These are phyloP conservation scores for Rusavskia elegans DNA, from an alignment of 495 filamentous ascomycete genomes.

Conservation along the genomic window DNA sequence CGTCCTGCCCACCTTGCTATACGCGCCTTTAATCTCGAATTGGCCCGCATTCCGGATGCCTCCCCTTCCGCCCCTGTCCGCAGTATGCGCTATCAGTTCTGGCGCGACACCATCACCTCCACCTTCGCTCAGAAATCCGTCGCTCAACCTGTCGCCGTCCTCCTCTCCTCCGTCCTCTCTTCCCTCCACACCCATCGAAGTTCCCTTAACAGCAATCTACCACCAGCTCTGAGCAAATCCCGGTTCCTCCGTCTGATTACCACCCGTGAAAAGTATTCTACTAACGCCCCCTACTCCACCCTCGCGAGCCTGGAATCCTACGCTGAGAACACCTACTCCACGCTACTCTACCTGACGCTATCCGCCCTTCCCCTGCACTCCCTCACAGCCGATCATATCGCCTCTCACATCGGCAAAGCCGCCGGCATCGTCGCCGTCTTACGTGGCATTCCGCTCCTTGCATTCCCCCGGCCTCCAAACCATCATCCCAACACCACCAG, in stretches of 20 bases:
- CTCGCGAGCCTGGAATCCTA: slow-evolving; percentile 68
- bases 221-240: slow-evolving; percentile 51
- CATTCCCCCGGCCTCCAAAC: slow-evolving; percentile 52
- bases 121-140: slow-evolving; percentile 60
- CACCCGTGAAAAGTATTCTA: slow-evolving; percentile 67
- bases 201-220: slow-evolving; percentile 20
- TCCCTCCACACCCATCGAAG: slow-evolving; percentile 29
- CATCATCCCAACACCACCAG: slow-evolving; percentile 31
- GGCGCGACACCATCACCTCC: slow-evolving; percentile 67
- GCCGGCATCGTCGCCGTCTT: slow-evolving; percentile 73
- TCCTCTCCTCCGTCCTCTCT: slow-evolving; percentile 54
- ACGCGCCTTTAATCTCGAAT: slow-evolving; percentile 81
- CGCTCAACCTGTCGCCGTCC: slow-evolving; percentile 78
- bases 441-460: slow-evolving; percentile 68
- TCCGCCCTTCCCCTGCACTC: slow-evolving; percentile 59
- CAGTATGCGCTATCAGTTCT: slow-evolving; percentile 82
- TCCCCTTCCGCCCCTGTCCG: slow-evolving; percentile 70
- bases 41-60: slow-evolving; percentile 73
- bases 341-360: slow-evolving; percentile 78
- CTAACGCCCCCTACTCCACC: slow-evolving; percentile 63
- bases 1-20: slow-evolving; percentile 78
- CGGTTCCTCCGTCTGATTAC: slow-evolving; percentile 69
- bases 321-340: slow-evolving; percentile 86
- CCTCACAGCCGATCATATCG: slow-evolving; percentile 79
- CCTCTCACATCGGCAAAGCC: slow-evolving; percentile 88